Percentiles rank a stretch among this genome's conserved stretches.
Conservation (phyloP, 75 land plant species). For the Gnetum montanum region DNA sequence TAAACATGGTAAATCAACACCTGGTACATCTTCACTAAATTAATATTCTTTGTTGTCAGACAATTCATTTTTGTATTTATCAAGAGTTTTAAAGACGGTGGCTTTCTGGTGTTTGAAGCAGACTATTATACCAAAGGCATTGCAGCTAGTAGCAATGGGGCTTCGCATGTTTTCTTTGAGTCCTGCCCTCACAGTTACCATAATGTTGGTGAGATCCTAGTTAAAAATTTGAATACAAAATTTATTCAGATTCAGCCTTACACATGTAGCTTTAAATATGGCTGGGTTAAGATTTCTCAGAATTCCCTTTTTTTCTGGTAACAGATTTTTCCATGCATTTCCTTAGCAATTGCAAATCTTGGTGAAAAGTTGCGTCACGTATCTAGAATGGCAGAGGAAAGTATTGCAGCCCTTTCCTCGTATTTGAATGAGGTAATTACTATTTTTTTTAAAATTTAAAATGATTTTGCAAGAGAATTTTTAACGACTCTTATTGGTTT, state of each 20-base stretch:
- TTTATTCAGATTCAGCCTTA: background rate
- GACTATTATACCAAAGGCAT: slow-evolving; percentile 66
- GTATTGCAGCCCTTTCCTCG: slow-evolving; percentile 60
- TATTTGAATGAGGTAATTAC: slow-evolving; percentile 83
- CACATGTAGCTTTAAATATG: no score
- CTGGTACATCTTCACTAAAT: no score
- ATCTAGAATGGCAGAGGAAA: slow-evolving; percentile 53
- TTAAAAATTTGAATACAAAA: background rate
- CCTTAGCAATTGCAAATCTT: slow-evolving; percentile 46
- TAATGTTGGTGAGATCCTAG: slow-evolving; percentile 45
- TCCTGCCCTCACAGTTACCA: slow-evolving; percentile 64
- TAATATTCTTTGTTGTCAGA: background rate
- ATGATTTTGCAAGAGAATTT: no score
- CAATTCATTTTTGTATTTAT: background rate
- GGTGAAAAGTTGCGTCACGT: slow-evolving; percentile 71
- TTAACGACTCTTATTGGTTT: no score
- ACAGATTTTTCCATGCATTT: slow-evolving; percentile 75
- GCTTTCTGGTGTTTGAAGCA: no score
- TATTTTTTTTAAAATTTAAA: no score
- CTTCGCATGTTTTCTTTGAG: slow-evolving; percentile 70
- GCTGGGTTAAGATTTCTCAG: no score
- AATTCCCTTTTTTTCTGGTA: background rate
- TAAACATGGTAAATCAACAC: no score
- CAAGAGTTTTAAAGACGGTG: no score
- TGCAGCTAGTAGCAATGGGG: slow-evolving; percentile 77